phyloP scores from a whole-genome alignment of 2,329 filamentous ascomycete species.

The Ascochyta lentis region DNA sequence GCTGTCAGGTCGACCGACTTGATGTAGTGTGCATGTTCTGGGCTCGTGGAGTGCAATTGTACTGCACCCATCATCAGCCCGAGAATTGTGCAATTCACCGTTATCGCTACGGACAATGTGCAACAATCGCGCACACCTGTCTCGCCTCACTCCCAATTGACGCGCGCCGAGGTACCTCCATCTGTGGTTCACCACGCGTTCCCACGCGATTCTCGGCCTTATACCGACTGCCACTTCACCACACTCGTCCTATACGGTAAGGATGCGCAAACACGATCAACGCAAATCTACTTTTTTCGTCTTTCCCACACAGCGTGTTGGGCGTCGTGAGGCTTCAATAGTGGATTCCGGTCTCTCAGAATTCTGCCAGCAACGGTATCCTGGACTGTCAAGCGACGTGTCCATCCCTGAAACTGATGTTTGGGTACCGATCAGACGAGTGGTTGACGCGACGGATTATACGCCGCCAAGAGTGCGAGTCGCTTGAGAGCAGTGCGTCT shows the following conservation, averaged over 20 bases:
- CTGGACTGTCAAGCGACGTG: constrained; percentile 20
- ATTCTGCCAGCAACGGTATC: constrained; percentile 25
- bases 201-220: constrained; percentile 6
- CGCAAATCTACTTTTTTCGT: not conserved
- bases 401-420: constrained; percentile 3
- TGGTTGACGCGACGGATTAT: not conserved
- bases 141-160: constrained; percentile 12
- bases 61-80: not conserved
- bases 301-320: constrained; percentile 1
- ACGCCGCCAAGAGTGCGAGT: not conserved
- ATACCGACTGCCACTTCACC: constrained; percentile 8
- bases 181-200: constrained; percentile 5
- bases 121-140: not conserved
- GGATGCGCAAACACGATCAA: constrained; percentile 10
- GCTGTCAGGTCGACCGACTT: constrained; percentile 5
- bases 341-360: constrained; percentile 17
- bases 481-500: not conserved
- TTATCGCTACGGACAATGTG: not conserved
- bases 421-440: constrained; percentile 1
- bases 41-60: constrained; percentile 1
- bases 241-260: not conserved
- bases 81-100: not conserved
- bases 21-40: not conserved
- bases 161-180: constrained; percentile 9
- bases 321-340: constrained; percentile 28